A percentile compares a stretch with the other conserved stretches of the same genome.
Conservation (phyloP, 257 asterid species). For the Cynanchum wilfordii region DNA sequence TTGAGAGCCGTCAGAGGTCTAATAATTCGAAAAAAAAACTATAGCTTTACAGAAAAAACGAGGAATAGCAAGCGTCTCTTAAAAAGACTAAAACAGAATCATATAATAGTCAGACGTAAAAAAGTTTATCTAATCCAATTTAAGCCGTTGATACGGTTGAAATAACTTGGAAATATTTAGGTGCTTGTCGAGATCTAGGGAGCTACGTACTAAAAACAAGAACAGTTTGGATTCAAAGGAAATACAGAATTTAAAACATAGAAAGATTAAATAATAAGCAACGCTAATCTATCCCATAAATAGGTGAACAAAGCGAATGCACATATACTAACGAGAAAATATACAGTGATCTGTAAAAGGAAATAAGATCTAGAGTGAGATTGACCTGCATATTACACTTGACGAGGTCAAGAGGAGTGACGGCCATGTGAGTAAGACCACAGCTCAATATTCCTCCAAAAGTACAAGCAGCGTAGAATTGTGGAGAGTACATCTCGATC, state of each 20-base stretch:
- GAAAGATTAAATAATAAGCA: neutral
- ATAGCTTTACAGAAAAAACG: neutral
- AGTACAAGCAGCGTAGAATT: slow-evolving; percentile 79
- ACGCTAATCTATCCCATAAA: neutral
- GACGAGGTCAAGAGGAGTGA: slow-evolving; percentile 96
- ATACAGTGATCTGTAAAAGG: slow-evolving; percentile 7
- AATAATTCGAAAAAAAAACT: neutral
- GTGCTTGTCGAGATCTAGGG: neutral
- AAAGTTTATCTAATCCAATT: neutral
- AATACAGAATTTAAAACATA: neutral
- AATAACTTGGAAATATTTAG: neutral
- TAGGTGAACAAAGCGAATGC: neutral
- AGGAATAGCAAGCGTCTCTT: neutral
- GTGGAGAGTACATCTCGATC: slow-evolving; percentile 80
- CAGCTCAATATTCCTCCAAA: slow-evolving; percentile 88
- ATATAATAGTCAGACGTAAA: neutral
- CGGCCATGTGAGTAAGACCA: slow-evolving; percentile 92
- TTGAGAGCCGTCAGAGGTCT: neutral
- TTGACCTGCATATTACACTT: slow-evolving; percentile 94
- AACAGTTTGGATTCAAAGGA: neutral
- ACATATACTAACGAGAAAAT: neutral
- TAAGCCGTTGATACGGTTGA: neutral
- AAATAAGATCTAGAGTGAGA: slow-evolving; percentile 28
- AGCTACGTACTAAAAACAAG: neutral
- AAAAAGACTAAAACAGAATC: neutral